Conservation (phyloP, 2,329 filamentous ascomycete species). For the Fusarium nodosum region DNA sequence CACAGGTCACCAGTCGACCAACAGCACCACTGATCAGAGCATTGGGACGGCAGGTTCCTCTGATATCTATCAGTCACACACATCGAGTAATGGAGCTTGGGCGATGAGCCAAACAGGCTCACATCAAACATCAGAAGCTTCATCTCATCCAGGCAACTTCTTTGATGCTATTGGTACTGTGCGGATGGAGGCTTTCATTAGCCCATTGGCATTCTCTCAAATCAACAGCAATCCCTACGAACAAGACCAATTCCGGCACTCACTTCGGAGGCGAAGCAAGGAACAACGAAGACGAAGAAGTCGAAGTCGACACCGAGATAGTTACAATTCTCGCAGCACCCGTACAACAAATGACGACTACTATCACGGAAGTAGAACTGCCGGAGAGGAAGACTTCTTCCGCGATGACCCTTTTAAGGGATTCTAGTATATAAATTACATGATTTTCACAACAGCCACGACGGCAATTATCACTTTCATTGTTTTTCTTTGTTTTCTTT, state of each 20-base stretch:
- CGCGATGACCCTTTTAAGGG: constrained; percentile 73
- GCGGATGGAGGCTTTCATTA: constrained; percentile 97
- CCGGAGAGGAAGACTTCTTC: constrained; percentile 69
- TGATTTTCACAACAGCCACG: constrained; percentile 13
- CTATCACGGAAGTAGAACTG: constrained; percentile 61
- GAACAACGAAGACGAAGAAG: constrained; percentile 66
- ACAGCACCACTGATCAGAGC: constrained; percentile 71
- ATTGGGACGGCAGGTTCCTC: constrained; percentile 71
- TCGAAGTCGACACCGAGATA: constrained; percentile 67
- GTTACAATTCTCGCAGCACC: constrained; percentile 61
- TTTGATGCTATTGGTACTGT: constrained; percentile 92
- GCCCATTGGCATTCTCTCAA: constrained; percentile 66
- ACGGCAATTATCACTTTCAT: constrained; percentile 27
- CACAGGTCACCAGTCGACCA: constrained; percentile 62
- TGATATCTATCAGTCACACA: constrained; percentile 71
- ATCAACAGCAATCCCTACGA: constrained; percentile 64
- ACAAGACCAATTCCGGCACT: constrained; percentile 63
- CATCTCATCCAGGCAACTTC: constrained; percentile 71
- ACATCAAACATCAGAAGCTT: constrained; percentile 69
- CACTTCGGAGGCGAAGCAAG: constrained; percentile 67
- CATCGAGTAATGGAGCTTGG: constrained; percentile 61
- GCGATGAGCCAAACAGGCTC: constrained; percentile 62
- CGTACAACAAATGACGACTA: constrained; percentile 62
- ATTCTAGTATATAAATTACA: constrained; percentile 60
- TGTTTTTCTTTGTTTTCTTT: constrained; percentile 37